Evolutionary conservation across 306 rosid genomes (phyloP), one percentile per base, ranked within the genome.

Genomic region (Mimosa pudica): DNA sequence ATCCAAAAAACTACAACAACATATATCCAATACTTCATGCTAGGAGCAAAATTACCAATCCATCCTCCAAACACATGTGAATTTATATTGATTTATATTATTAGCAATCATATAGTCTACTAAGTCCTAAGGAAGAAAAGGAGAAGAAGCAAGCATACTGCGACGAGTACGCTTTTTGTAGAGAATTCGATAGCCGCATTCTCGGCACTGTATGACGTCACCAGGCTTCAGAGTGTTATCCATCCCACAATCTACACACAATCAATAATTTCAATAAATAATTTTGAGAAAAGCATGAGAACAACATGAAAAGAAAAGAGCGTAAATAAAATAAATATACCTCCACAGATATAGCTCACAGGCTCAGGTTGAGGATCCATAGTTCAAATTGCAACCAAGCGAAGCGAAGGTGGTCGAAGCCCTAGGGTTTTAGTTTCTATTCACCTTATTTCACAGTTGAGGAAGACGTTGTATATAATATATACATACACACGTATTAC

Each of bases 161-260:
- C 98, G 96, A 67, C 98, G 96, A 54, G 98, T 95, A 81, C 98
- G 98, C 88, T 95, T 95, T 93, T 95, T 92, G 91, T 95, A 95
- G 32, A 95, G 89, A 72, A 95, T 95, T 41, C 98, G 89, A 76
- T 95, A 95, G 64, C 98, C 98, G 48, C 98, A 95, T 79, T 95
- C 98, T 0, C 98, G 94, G 77, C 98, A 95, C 87, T 93, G 98
- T 41, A 92, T 95, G 61, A 92, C 98, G 17, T 95, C 98, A 14
- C 97, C 97, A 0, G 93, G 90, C 84, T 95, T 95, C 80, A 95
- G 81, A 6, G 95, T 89, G 48, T 86, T 93, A 84, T 95, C 98
- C 90, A 86, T 85, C 8, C 98, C 98, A 82, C 98, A 95, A 78
- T 95, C 98, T 92, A 79, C 79, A 24, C 30, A 24, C 30, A 24